Evolutionary conservation across 2,329 filamentous ascomycete genomes (phyloP).

Genomic region (Alternaria consortialis): DNA sequence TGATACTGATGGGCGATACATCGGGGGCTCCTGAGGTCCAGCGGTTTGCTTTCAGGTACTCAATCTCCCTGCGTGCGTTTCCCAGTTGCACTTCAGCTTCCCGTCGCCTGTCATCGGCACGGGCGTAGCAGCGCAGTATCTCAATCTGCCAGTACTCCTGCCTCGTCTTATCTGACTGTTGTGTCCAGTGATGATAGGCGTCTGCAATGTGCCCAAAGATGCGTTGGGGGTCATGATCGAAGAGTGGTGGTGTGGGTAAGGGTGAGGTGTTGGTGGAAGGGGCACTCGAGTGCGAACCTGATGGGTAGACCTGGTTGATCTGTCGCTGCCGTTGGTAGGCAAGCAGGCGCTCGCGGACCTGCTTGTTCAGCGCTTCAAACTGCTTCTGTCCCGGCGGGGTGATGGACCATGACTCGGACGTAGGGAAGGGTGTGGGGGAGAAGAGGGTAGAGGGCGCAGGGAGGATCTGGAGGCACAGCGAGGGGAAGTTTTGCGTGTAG

Average conservation of each 20-base stretch:
- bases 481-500: constrained; percentile 83
- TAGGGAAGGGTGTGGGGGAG: constrained; percentile 80
- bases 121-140: constrained; percentile 56
- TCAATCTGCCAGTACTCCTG: constrained; percentile 59
- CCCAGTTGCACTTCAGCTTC: constrained; percentile 52
- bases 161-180: constrained; percentile 62
- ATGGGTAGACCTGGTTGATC: constrained; percentile 47
- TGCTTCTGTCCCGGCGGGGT: constrained; percentile 77
- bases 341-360: constrained; percentile 72
- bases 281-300: constrained; percentile 35
- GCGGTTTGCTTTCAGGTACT: constrained; percentile 50
- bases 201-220: constrained; percentile 79
- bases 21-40: constrained; percentile 40
- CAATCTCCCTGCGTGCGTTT: constrained; percentile 53
- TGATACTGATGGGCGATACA: constrained; percentile 47
- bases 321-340: constrained; percentile 47
- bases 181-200: constrained; percentile 79
- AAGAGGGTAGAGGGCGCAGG: constrained; percentile 83
- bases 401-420: constrained; percentile 81
- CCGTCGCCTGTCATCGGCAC: constrained; percentile 49
- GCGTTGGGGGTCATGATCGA: constrained; percentile 71
- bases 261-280: constrained; percentile 45
- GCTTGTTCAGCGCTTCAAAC: constrained; percentile 73
- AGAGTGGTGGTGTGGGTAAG: constrained; percentile 49
- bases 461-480: constrained; percentile 82